A percentile compares a stretch with the other conserved stretches of the same genome.
Evolutionary conservation across 768 basidiomycete genomes (phyloP).

Genomic region (Termitomyces sp.): DNA sequence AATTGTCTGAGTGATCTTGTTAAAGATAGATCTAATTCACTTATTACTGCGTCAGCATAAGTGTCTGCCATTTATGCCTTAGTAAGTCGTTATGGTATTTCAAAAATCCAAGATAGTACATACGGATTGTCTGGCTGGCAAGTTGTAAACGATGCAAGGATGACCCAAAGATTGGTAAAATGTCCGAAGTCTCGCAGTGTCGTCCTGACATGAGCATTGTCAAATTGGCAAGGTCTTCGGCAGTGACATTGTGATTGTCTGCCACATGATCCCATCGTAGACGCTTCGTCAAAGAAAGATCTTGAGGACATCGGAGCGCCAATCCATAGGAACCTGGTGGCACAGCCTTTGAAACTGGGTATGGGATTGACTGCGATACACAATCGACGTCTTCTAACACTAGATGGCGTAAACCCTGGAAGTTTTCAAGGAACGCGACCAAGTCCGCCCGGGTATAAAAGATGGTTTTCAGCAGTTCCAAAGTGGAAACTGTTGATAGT

Average conservation of each 20-base stretch:
- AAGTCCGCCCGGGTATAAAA: slow-evolving; percentile 5
- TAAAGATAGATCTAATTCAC: slow-evolving; percentile 18
- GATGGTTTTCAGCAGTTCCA: slow-evolving; percentile 5
- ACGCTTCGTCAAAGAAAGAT: slow-evolving; percentile 3
- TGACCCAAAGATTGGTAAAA: slow-evolving; percentile 6
- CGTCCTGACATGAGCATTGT: not conserved
- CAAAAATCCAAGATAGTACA: not conserved
- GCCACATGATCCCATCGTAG: slow-evolving; percentile 2
- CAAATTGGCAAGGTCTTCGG: slow-evolving; percentile 7
- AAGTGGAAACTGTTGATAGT: not conserved
- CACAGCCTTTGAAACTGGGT: not conserved
- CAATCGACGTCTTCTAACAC: slow-evolving; percentile 6
- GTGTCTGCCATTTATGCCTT: slow-evolving; percentile 3
- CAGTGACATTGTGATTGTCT: not conserved
- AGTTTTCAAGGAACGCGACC: slow-evolving; percentile 5
- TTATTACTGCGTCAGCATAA: slow-evolving; percentile 9
- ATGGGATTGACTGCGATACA: not conserved
- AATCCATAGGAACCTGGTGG: slow-evolving; percentile 7
- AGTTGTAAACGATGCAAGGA: slow-evolving; percentile 8
- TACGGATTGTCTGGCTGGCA: slow-evolving; percentile 10
- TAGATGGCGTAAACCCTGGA: slow-evolving; percentile 5
- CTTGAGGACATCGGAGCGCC: slow-evolving; percentile 3
- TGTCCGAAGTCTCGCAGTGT: not conserved
- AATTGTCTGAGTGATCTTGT: slow-evolving; percentile 21
- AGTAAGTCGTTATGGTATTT: not conserved